These are phyloP conservation scores for Ascochyta koolunga DNA, from an alignment of 2,329 filamentous ascomycete species.

Conservation along the genomic window DNA sequence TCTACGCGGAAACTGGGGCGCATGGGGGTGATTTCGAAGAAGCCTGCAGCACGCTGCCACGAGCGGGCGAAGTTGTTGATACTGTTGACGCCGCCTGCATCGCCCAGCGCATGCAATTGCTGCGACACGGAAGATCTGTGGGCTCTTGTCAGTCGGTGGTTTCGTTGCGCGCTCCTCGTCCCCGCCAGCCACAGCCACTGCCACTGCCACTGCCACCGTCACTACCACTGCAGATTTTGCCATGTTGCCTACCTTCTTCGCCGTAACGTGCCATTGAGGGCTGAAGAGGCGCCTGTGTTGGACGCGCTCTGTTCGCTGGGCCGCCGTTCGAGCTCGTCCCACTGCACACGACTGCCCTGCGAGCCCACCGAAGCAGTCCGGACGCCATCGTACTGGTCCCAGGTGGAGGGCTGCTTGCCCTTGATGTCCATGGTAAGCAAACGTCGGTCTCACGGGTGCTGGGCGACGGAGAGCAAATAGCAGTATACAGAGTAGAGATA, in stretches of 20 bases:
- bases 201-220: no score
- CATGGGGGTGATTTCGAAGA: constrained; percentile 84
- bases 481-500: background rate
- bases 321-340: constrained; percentile 43
- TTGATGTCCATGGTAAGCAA: constrained; percentile 42
- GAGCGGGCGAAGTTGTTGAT: constrained; percentile 92
- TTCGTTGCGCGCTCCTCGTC: constrained; percentile 1
- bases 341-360: constrained; percentile 45
- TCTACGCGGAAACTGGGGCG: constrained; percentile 71
- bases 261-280: constrained; percentile 39
- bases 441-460: constrained; percentile 10
- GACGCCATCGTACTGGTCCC: constrained; percentile 54
- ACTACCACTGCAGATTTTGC: constrained; percentile 4
- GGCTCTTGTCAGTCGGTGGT: constrained; percentile 8
- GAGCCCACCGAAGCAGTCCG: constrained; percentile 48
- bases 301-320: constrained; percentile 40
- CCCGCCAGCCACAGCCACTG: background rate
- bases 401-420: constrained; percentile 52
- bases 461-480: constrained; percentile 1
- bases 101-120: constrained; percentile 60
- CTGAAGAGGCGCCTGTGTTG: constrained; percentile 32
- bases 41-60: constrained; percentile 88
- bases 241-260: constrained; percentile 40
- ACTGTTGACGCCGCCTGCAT: constrained; percentile 90
- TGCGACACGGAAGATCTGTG: constrained; percentile 56